Conservation (phyloP, 1,284 basidiomycete genomes). For the Sphaerobolus stellatus region DNA sequence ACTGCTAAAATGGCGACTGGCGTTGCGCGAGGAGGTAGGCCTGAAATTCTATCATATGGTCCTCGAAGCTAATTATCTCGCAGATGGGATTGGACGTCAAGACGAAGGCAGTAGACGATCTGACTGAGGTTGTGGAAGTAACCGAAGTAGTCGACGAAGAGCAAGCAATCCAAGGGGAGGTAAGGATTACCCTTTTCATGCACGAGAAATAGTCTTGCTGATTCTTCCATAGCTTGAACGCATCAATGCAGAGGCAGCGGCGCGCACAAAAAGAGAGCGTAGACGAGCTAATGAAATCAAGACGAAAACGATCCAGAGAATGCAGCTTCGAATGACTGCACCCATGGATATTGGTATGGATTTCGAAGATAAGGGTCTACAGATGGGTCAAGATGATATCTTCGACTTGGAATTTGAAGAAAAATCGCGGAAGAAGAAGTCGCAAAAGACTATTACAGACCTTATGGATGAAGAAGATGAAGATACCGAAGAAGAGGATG, state of each 20-base stretch:
- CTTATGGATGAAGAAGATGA: constrained; percentile 41
- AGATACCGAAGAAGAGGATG: constrained; percentile 37
- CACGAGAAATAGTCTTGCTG: not conserved
- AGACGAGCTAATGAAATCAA: constrained; percentile 89
- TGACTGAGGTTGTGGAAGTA: constrained; percentile 75
- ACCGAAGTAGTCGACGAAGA: constrained; percentile 82
- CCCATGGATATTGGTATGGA: constrained; percentile 95
- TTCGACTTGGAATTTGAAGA: constrained; percentile 80
- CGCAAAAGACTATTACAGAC: constrained; percentile 50
- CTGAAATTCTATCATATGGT: constrained; percentile 1
- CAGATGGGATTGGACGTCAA: constrained; percentile 84
- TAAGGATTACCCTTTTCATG: constrained; percentile 32
- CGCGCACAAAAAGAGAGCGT: constrained; percentile 79
- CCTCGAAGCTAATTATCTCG: constrained; percentile 4
- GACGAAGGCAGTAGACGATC: constrained; percentile 66
- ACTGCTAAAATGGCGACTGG: constrained; percentile 87
- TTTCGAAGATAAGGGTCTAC: constrained; percentile 70
- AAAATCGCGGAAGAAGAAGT: constrained; percentile 42
- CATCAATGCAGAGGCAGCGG: constrained; percentile 75
- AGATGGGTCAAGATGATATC: constrained; percentile 74
- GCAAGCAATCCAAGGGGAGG: constrained; percentile 85
- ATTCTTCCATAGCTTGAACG: constrained; percentile 67
- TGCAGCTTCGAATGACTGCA: constrained; percentile 97
- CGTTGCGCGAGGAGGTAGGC: constrained; percentile 77
- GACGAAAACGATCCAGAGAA: constrained; percentile 84